Base-by-base conservation (phyloP, 129 eudicot species). In the Tagetes patula region DNA sequence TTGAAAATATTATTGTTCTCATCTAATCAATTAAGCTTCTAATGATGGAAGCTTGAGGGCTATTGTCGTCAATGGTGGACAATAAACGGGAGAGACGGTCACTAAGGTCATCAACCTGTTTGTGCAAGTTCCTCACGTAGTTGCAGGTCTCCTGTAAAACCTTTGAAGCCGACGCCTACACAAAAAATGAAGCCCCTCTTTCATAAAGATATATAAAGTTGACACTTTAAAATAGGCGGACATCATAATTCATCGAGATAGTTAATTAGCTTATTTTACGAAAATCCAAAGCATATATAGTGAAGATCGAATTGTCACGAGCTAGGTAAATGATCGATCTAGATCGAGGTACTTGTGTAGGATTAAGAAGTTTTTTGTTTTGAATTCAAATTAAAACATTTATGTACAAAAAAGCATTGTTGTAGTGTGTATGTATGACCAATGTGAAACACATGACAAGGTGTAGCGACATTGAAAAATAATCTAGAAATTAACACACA, bases 141-240 rank as follows among this genome's bases (percentile, higher is more conserved):
- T 85, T 82, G 85, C 96, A 90, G 12, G 95, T 87, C 84, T 90
- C 96, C 20, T 87, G 87, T 12, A 90, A 78, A 73, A 87, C 89
- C 80, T 90, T 90, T 60, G 92, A 84, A 33, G 96, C 96, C 13
- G 95, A 84, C 49, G 85, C 89, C 96, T 90, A 69, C 42, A 72
- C 10, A 20, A 63, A 37, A 71, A 42, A 1, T 12, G 13, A 20
- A 20, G 27, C 27, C 27, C 27, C 27, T 20, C 27, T 20, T 20
- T 20, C 27, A 20, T 20, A 20, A 20, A 20, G 27, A 20, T 20
- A 20, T 20, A 20, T 20, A 20, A 20, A 20, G 27, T 20, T 20
- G 27, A 20, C 27, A 20, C 27, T 20, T 20, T 20, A 20, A 20
- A 20, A 20, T 20, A 20, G 27, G 27, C 27, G 27, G 27, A 20